Evolutionary conservation across 805 yeast genomes (phyloP), one percentile per base, ranked within the genome.

Genomic region (Ogataea pignaliae): DNA sequence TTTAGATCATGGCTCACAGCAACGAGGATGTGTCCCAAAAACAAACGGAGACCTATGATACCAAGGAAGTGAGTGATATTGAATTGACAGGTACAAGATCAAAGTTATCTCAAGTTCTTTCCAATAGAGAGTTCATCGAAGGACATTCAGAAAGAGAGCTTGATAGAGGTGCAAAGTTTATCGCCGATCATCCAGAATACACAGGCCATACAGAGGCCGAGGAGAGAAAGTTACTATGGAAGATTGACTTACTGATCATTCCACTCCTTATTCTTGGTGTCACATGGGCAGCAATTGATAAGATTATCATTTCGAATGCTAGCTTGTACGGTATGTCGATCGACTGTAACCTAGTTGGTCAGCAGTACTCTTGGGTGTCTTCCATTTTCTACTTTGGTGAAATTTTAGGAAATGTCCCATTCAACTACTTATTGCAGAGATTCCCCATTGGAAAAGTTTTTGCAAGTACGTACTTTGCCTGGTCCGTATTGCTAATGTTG

Each of bases 351-450:
- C 70, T 81, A 75, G 40, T 49, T 17, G 76, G 78, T 3, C 52
- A 57, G 40, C 55, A 68, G 55, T 69, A 72, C 51, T 59, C 76
- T 33, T 73, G 81, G 78, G 57, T 72, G 14, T 76, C 81, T 13
- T 69, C 79, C 0, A 47, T 75, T n/a, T 73, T 75, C 46, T 76
- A 73, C 50, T 74, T 72, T 29, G 81, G 79, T 3, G 73, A 64
- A 46, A 56, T 70, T 10, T 59, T 68, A 5, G 78, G 76, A 10
- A 75, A 72, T 46, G 37, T 60, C 18, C 63, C 72, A 12, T 72
- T 72, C 36, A 57, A 69, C 35, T 66, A 61, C 37, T 58, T 72
- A 28, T 58, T 73, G 26, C 79, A 74, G 47, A 67, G 60, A 41
- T 60, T 64, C 17, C 72, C 73, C 16, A 52, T 72, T 10, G 69